Evolutionary conservation across 495 filamentous ascomycete species (phyloP).

Genomic region (Penicillium bialowiezense): DNA sequence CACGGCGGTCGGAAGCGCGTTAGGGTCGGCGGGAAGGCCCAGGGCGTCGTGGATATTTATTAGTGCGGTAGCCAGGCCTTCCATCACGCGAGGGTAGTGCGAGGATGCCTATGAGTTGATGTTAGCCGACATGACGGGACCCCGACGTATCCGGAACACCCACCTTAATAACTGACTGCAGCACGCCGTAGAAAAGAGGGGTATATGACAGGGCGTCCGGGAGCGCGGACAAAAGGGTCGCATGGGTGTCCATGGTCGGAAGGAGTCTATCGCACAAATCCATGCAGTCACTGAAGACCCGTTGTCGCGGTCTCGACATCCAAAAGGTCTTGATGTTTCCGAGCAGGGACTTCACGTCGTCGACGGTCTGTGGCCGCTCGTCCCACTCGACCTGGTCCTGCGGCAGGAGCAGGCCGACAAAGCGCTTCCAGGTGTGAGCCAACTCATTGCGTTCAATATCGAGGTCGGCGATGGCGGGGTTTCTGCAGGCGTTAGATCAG

Average conservation of each 20-base stretch:
- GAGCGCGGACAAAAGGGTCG: conserved; percentile 30
- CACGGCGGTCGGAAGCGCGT: conserved; percentile 20
- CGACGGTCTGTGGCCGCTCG: conserved; percentile 30
- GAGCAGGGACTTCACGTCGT: conserved; percentile 35
- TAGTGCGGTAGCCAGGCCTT: conserved; percentile 41
- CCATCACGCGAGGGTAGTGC: conserved; percentile 44
- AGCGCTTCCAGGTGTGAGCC: conserved; percentile 40
- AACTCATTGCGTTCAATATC: conserved; percentile 48
- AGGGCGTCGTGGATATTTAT: conserved; percentile 43
- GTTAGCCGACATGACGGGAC: background rate
- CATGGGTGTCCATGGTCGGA: conserved; percentile 37
- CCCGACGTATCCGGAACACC: background rate
- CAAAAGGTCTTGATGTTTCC: conserved; percentile 29
- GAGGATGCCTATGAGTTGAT: conserved; percentile 36
- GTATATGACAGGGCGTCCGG: conserved; percentile 34
- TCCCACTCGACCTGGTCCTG: conserved; percentile 33
- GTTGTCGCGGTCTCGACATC: conserved; percentile 29
- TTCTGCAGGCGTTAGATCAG: conserved; percentile 11
- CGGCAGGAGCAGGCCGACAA: conserved; percentile 33
- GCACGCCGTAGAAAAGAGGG: conserved; percentile 43
- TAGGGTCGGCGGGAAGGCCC: conserved; percentile 13
- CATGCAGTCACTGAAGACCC: conserved; percentile 28
- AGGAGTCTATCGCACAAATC: conserved; percentile 37
- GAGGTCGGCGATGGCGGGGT: conserved; percentile 36
- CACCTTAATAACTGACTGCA: conserved; percentile 49